A percentile compares a stretch with the other conserved stretches of the same genome.
These are phyloP conservation scores for Penicillium rolfsii DNA, from an alignment of 2,329 filamentous ascomycete genomes.

Conservation along the genomic window DNA sequence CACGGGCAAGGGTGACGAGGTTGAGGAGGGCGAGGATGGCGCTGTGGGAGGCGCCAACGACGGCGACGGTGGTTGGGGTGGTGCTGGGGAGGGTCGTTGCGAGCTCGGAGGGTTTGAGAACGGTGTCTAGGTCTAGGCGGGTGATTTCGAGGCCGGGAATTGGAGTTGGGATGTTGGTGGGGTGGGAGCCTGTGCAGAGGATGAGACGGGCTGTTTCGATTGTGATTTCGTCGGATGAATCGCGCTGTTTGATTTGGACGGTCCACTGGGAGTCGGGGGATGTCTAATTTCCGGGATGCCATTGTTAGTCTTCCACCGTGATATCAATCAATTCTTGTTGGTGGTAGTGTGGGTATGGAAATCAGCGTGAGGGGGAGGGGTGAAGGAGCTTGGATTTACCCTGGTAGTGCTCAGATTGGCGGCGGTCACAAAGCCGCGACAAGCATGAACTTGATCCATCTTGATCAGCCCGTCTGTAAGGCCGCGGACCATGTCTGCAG, in stretches of 20 bases:
- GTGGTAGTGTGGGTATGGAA: neutral
- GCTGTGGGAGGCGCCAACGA: conserved; percentile 66
- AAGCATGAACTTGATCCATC: conserved; percentile 41
- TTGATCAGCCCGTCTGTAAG: conserved; percentile 48
- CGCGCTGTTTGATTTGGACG: conserved; percentile 35
- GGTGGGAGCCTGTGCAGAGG: conserved; percentile 63
- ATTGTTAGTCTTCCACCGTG: conserved; percentile 18
- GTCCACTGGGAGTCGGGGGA: conserved; percentile 38
- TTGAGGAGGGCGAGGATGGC: conserved; percentile 66
- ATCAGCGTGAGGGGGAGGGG: neutral
- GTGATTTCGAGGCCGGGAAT: conserved; percentile 44
- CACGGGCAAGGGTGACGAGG: conserved; percentile 57
- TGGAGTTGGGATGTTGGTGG: conserved; percentile 51
- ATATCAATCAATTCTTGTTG: neutral
- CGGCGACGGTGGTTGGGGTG: conserved; percentile 52
- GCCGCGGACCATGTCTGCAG: conserved; percentile 58
- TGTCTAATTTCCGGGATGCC: conserved; percentile 16
- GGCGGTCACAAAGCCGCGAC: conserved; percentile 38
- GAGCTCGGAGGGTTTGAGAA: conserved; percentile 58
- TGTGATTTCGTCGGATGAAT: conserved; percentile 35
- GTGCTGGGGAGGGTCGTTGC: conserved; percentile 44
- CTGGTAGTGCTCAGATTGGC: conserved; percentile 38
- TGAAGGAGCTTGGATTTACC: conserved; percentile 26
- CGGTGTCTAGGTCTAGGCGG: conserved; percentile 58
- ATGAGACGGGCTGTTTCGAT: conserved; percentile 53